Evolutionary conservation across 371 early-diverging fungal genomes (phyloP), one percentile per base, ranked within the genome.

Genomic region (Mucor racemosus): DNA sequence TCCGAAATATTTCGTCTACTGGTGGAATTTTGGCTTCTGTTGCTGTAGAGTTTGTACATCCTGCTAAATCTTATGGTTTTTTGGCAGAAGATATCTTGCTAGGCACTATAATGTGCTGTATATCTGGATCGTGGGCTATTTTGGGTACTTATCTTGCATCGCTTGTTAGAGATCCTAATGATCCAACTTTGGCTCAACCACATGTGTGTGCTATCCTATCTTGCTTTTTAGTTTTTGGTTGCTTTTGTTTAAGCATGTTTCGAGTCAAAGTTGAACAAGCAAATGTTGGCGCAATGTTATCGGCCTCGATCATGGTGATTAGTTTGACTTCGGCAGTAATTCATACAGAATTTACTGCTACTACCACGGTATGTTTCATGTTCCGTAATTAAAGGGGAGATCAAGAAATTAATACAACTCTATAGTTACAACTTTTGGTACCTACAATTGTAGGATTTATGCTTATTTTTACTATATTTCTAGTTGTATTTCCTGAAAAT

Each of bases 31-130:
- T 82, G 7, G 78, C 76, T 5, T 70, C 71, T 5, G 71, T 80
- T 11, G 80, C 82, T n/a, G 78, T 78, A 1, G 78, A 82, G 21
- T 82, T 82, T 62, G 76, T 80, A 3, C 78, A 78, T 57, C 82
- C 82, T 13, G 62, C 76, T 2, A 80, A 80, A 62, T 80, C 82
- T 0, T 78, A 78, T 48, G 82, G 82, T 4, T 71, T 73, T 34
- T 39, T 82, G 10, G 67, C 67, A 11, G 82, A 82, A 67, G 77
- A 78, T 56, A 71, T 78, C 5, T 33, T 72, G 17, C 62, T 76
- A 56, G 82, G 82, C 39, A 44, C 74, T 10, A 26, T 80, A 39
- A 82, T 82, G 82, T 82, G 80, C 34, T 67, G 65, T 3, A 59
- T 80, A 7, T 62, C 80, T 14, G 72, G 77, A 10, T 70, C 69